Conservation (phyloP, 768 basidiomycete genomes). For the Xerocomellus intermedius region DNA sequence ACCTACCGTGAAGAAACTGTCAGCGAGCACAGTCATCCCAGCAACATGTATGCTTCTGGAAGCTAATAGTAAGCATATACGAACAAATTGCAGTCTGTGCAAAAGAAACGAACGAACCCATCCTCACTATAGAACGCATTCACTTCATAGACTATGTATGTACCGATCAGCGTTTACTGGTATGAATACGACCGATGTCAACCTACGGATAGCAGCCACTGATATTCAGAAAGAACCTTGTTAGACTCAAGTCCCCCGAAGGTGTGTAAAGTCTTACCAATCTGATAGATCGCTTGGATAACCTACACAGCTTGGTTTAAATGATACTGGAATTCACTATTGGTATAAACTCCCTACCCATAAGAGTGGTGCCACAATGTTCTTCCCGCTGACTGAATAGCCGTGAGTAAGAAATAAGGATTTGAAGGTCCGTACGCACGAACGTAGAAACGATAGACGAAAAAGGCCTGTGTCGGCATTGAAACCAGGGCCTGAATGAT, state of each 20-base stretch:
- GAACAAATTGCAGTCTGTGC: neutral
- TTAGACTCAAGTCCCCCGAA: neutral
- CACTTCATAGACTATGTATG: neutral
- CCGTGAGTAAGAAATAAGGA: neutral
- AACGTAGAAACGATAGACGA: slow-evolving; percentile 9
- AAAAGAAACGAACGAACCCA: slow-evolving; percentile 6
- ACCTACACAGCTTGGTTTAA: neutral
- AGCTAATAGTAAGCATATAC: neutral
- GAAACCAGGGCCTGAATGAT: neutral
- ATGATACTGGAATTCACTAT: neutral
- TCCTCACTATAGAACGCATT: neutral
- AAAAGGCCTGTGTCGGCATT: neutral
- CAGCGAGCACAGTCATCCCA: neutral
- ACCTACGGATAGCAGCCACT: slow-evolving; percentile 2
- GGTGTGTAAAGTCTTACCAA: neutral
- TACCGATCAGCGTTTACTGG: neutral
- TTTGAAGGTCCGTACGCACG: neutral
- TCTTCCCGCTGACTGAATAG: slow-evolving; percentile 5
- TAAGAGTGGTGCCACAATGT: neutral
- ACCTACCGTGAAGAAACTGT: neutral
- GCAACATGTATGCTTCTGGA: neutral
- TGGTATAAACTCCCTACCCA: slow-evolving; percentile 1
- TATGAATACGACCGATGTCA: neutral
- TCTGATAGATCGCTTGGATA: neutral
- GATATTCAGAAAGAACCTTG: neutral